Evolutionary conservation across 148 eudicot species (phyloP).

Genomic region (Euryodendron excelsum): DNA sequence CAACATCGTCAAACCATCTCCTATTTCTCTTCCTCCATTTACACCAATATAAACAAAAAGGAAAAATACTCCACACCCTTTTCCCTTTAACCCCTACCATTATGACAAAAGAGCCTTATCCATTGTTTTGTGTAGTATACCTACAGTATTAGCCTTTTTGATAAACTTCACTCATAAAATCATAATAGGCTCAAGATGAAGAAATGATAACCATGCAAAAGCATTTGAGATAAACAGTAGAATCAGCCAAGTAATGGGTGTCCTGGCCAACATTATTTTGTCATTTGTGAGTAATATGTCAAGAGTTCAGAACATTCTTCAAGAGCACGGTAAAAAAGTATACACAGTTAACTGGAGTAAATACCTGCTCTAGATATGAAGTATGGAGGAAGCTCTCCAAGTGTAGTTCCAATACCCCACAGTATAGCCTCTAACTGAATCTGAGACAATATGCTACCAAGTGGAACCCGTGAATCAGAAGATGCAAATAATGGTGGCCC

Average conservation of each 20-base stretch:
- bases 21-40: neutral
- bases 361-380: slow-evolving; percentile 88
- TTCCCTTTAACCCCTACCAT: neutral
- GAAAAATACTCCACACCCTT: neutral
- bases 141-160: neutral
- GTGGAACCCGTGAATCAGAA: slow-evolving; percentile 58
- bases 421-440: slow-evolving; percentile 76
- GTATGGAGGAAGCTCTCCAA: slow-evolving; percentile 93
- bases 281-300: neutral
- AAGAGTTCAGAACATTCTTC: neutral
- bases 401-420: slow-evolving; percentile 92
- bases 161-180: neutral
- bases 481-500: slow-evolving; percentile 63
- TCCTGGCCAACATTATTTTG: neutral
- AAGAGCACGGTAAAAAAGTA: neutral
- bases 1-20: neutral
- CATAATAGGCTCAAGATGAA: neutral
- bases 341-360: neutral
- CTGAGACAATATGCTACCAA: slow-evolving; percentile 75
- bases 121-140: neutral
- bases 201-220: neutral
- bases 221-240: neutral
- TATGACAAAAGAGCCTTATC: neutral
- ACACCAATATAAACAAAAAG: neutral
- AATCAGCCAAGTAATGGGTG: neutral